Conservation (phyloP, 495 filamentous ascomycete species). For the Daldinia grandis region DNA sequence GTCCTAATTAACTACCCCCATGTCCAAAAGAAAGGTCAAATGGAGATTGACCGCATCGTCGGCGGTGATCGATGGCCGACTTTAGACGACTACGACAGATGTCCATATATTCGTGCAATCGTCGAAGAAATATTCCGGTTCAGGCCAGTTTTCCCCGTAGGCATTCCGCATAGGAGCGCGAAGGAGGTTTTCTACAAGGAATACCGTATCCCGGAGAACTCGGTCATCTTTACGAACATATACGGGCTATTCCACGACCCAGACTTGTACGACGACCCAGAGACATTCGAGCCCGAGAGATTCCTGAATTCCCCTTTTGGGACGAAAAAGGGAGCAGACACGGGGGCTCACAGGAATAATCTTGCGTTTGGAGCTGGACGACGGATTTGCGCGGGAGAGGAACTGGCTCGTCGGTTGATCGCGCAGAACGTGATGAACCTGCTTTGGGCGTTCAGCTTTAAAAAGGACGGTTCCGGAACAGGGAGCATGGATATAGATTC, state of each 20-base stretch:
- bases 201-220: not conserved
- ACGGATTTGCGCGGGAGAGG: slow-evolving; percentile 3
- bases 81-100: not conserved
- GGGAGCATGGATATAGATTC: not conserved
- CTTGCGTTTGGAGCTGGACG: slow-evolving; percentile 4
- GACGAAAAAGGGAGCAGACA: not conserved
- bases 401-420: slow-evolving; percentile 3
- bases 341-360: not conserved
- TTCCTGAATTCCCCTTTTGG: not conserved
- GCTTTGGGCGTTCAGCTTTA: not conserved
- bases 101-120: not conserved
- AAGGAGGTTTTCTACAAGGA: not conserved
- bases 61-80: not conserved
- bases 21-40: not conserved
- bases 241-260: not conserved
- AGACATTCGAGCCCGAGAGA: not conserved
- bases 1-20: not conserved
- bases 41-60: not conserved
- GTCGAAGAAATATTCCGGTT: not conserved
- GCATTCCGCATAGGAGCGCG: slow-evolving; percentile 1
- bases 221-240: not conserved
- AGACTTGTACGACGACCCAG: not conserved
- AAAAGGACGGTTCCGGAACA: slow-evolving; percentile 2
- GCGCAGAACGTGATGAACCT: not conserved
- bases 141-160: not conserved